A percentile compares a stretch with the other conserved stretches of the same genome.
These are phyloP conservation scores for Aphanoascus verrucosus DNA, from an alignment of 2,329 filamentous ascomycete species.

Conservation along the genomic window DNA sequence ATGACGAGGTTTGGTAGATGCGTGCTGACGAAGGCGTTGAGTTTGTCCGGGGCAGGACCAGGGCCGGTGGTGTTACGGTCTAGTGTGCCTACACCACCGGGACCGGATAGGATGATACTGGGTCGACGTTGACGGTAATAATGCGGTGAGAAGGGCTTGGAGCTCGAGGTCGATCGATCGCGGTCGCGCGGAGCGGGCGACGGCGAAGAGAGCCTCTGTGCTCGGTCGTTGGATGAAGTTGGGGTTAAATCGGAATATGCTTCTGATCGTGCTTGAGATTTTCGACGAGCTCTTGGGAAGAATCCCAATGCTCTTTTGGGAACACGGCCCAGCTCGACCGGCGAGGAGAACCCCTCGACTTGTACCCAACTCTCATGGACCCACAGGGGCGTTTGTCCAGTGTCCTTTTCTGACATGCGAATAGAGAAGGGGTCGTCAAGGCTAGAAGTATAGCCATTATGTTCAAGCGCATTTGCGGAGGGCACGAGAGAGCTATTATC, in stretches of 20 bases:
- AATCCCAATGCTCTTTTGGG: slow-evolving; percentile 73
- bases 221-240: slow-evolving; percentile 52
- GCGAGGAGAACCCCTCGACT: slow-evolving; percentile 58
- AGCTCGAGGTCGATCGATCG: slow-evolving; percentile 23
- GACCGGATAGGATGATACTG: slow-evolving; percentile 59
- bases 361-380: slow-evolving; percentile 82
- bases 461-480: not conserved
- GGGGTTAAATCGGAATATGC: slow-evolving; percentile 34
- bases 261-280: slow-evolving; percentile 45
- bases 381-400: slow-evolving; percentile 55
- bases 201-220: slow-evolving; percentile 28
- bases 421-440: not conserved
- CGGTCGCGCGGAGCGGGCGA: slow-evolving; percentile 21
- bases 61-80: slow-evolving; percentile 41
- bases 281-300: slow-evolving; percentile 82
- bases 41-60: slow-evolving; percentile 70
- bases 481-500: slow-evolving; percentile 4
- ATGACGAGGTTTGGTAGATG: slow-evolving; percentile 70
- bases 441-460: not conserved
- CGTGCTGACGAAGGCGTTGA: slow-evolving; percentile 75
- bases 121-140: slow-evolving; percentile 36
- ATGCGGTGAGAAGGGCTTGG: slow-evolving; percentile 24
- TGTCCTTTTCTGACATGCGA: slow-evolving; percentile 3
- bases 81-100: slow-evolving; percentile 81
- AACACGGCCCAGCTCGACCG: slow-evolving; percentile 77